These are phyloP conservation scores for Diaporthe citrichinensis DNA, from an alignment of 2,329 filamentous ascomycete genomes.

Conservation along the genomic window DNA sequence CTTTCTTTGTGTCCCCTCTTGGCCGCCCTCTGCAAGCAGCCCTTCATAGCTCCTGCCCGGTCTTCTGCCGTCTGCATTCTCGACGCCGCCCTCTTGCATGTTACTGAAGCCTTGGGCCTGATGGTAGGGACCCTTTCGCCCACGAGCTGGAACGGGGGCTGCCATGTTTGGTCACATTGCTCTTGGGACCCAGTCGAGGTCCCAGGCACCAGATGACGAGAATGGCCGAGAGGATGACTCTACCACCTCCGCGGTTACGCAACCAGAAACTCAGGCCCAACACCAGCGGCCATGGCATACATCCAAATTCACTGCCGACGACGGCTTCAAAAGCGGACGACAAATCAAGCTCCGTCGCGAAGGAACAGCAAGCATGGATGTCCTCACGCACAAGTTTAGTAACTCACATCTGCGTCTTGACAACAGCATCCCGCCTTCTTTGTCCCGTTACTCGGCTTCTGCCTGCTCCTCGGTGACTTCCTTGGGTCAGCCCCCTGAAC, in stretches of 20 bases:
- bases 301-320: background rate
- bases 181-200: conserved; percentile 28
- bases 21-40: background rate
- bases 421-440: conserved; percentile 14
- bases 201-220: conserved; percentile 23
- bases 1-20: conserved; percentile 4
- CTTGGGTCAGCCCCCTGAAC: background rate
- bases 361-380: conserved; percentile 35
- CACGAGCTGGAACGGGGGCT: conserved; percentile 34
- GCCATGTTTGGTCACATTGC: conserved; percentile 42
- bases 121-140: conserved; percentile 18
- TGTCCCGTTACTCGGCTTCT: background rate
- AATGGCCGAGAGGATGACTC: conserved; percentile 4
- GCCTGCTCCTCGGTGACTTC: conserved; percentile 33
- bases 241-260: background rate
- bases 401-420: conserved; percentile 38
- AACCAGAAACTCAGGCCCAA: background rate
- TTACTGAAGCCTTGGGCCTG: background rate
- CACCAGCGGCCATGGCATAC: background rate
- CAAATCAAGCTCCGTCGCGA: background rate
- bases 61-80: background rate
- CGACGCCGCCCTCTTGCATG: conserved; percentile 16
- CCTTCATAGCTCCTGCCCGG: background rate
- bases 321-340: background rate
- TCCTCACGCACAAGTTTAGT: conserved; percentile 37